Conservation (phyloP, 371 early-diverging fungal species). For the Syncephalastrum contaminatum region DNA sequence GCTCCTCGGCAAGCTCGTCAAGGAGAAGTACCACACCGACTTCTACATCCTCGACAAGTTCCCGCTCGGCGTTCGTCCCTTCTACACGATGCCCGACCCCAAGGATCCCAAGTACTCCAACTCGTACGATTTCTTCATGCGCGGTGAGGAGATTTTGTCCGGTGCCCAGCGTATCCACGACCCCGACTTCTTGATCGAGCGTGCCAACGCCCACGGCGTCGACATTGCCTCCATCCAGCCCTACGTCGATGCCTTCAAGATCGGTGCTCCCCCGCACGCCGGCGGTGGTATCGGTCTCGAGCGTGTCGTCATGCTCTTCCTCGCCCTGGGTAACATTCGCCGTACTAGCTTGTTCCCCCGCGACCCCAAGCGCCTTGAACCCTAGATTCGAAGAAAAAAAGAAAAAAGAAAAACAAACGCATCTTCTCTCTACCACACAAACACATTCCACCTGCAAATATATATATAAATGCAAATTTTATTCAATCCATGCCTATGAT, state of each 20-base stretch:
- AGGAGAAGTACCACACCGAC: slow-evolving; percentile 96
- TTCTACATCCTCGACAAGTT: slow-evolving; percentile 99
- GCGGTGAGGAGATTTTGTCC: slow-evolving; percentile 99
- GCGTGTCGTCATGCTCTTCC: slow-evolving; percentile 98
- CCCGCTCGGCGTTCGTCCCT: slow-evolving; percentile 96
- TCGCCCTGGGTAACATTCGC: slow-evolving; percentile 97
- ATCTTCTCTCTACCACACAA: too few relatives aligned
- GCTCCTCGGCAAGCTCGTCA: slow-evolving; percentile 91
- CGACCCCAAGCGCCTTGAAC: slow-evolving; percentile 96
- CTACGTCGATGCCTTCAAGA: slow-evolving; percentile 98
- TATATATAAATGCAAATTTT: too few relatives aligned
- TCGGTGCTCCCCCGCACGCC: slow-evolving; percentile 99
- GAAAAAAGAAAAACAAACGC: slow-evolving; percentile 1
- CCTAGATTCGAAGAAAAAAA: slow-evolving; percentile 55
- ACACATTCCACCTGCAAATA: too few relatives aligned
- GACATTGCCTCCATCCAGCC: slow-evolving; percentile 84
- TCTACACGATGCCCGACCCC: slow-evolving; percentile 99
- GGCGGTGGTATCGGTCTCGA: slow-evolving; percentile 99
- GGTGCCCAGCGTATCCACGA: slow-evolving; percentile 99
- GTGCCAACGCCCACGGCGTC: slow-evolving; percentile 83
- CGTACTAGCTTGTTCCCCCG: slow-evolving; percentile 98
- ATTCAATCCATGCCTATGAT: too few relatives aligned
- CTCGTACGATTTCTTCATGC: slow-evolving; percentile 99
- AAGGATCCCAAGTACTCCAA: slow-evolving; percentile 87
- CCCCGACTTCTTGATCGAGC: slow-evolving; percentile 79